Conservation (phyloP, 495 filamentous ascomycete genomes). For the Xylaria grammica region DNA sequence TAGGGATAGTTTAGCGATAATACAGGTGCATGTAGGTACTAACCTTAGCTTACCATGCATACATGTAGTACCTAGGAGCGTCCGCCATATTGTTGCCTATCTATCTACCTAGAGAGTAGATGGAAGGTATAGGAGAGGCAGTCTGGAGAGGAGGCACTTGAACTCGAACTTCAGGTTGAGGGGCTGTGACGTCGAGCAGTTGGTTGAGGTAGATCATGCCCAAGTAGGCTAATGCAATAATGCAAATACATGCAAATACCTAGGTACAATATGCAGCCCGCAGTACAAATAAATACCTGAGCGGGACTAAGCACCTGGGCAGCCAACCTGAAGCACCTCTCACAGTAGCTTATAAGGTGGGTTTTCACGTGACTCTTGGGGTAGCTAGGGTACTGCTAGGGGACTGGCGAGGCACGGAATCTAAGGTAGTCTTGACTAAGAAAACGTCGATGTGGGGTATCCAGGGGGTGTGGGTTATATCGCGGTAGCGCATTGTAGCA, state of each 20-base stretch:
- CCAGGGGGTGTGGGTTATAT: too few relatives aligned
- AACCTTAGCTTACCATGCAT: too few relatives aligned
- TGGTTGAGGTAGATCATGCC: too few relatives aligned
- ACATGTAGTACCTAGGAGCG: too few relatives aligned
- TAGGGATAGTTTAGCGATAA: too few relatives aligned
- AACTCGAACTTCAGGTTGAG: background rate
- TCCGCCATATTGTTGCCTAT: too few relatives aligned
- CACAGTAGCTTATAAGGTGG: slow-evolving; percentile 18
- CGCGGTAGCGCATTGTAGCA: background rate
- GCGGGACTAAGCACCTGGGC: too few relatives aligned
- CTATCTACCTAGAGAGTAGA: too few relatives aligned
- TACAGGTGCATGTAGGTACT: too few relatives aligned
- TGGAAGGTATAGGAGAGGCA: background rate
- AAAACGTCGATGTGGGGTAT: slow-evolving; percentile 10
- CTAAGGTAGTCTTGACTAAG: background rate
- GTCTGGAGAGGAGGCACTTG: background rate
- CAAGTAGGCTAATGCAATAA: slow-evolving; percentile 2
- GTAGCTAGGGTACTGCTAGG: background rate
- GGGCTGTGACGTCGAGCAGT: slow-evolving; percentile 23
- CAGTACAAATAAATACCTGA: slow-evolving; percentile 20
- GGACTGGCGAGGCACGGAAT: too few relatives aligned
- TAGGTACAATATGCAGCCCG: too few relatives aligned
- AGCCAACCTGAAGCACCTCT: slow-evolving; percentile 11
- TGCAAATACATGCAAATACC: slow-evolving; percentile 13
- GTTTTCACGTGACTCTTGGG: slow-evolving; percentile 24